Base-by-base conservation (phyloP, 192 early-diverging fungal genomes). In the Backusella psychrophila region DNA sequence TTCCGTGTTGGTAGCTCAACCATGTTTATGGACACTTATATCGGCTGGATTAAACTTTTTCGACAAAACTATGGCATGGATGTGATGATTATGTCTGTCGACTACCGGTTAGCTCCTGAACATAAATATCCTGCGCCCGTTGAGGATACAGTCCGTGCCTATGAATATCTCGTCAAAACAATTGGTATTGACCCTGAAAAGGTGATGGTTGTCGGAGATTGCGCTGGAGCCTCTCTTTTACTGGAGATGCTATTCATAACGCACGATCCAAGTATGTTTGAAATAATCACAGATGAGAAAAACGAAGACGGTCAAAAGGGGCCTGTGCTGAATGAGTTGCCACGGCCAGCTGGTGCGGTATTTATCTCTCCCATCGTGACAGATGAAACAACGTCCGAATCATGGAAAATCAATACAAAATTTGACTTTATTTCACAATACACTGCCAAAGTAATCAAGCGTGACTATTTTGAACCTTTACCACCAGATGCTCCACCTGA, bases 101-200 rank as follows among this genome's bases (percentile, higher is more conserved):
- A 82, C 38, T 78, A 82, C 68, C 74, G 81, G 3, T 68, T 82
- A 29, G 81, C 81, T 15, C 81, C 81, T 3, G 81, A 82, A 78
- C 46, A 46, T 70, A 78, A 78, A 59, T 82, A 76, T 21, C 81
- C 81, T 17, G 35, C 56, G 7, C 81, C 81, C 1, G 76, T 82
- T 0, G 77, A 82, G 59, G 81, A 82, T n/a, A 59, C 75, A 4
- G 77, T 82, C 11, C 67, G 77, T 36, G 81, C 81, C 11, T 82
- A 82, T 72, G 81, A 82, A 69, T 75, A 75, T n/a, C 59, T 82
- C 5, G 49, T 68, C 14, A 71, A 77, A 49, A 71, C 77, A 2
- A 23, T 76, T 14, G 42, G 66, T 41, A 65, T 82, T 3, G 72
- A 77, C 8, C 39, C 68, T 33, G 34, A 38, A 34, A 82, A 82